A percentile compares a stretch with the other conserved stretches of the same genome.
These are phyloP conservation scores for Angophora floribunda DNA, from an alignment of 345 rosid genomes.

Conservation along the genomic window DNA sequence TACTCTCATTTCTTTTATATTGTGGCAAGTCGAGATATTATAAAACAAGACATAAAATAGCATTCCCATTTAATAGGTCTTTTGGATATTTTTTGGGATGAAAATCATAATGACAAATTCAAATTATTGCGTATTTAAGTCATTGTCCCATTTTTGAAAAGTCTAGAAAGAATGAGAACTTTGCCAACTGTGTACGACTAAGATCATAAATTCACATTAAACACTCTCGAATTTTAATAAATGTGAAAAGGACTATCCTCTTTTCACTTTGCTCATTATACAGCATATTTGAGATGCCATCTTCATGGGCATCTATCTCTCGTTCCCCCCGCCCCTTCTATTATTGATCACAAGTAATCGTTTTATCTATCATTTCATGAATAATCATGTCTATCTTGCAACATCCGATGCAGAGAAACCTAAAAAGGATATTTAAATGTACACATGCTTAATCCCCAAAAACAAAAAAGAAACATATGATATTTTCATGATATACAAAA, in stretches of 20 bases:
- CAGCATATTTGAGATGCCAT: too few species aligned
- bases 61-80: background rate
- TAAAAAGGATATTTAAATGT: background rate
- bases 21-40: background rate
- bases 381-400: background rate
- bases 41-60: background rate
- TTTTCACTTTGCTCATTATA: too few species aligned
- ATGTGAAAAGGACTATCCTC: background rate
- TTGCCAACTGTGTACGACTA: rapidly evolving
- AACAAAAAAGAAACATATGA: rapidly evolving
- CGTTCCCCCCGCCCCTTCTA: background rate
- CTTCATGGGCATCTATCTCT: background rate
- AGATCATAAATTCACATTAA: rapidly evolving
- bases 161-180: background rate
- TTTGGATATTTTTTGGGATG: rapidly evolving
- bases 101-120: background rate
- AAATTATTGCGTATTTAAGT: background rate
- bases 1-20: background rate
- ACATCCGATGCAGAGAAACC: background rate
- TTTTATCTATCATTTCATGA: background rate
- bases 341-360: background rate
- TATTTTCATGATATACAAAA: background rate
- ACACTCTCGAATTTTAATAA: background rate
- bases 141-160: background rate
- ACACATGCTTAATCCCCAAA: background rate